Percentiles rank a stretch among this genome's conserved stretches.
These are phyloP conservation scores for Dentipellis sp. DNA, from an alignment of 768 basidiomycete genomes.

Conservation along the genomic window DNA sequence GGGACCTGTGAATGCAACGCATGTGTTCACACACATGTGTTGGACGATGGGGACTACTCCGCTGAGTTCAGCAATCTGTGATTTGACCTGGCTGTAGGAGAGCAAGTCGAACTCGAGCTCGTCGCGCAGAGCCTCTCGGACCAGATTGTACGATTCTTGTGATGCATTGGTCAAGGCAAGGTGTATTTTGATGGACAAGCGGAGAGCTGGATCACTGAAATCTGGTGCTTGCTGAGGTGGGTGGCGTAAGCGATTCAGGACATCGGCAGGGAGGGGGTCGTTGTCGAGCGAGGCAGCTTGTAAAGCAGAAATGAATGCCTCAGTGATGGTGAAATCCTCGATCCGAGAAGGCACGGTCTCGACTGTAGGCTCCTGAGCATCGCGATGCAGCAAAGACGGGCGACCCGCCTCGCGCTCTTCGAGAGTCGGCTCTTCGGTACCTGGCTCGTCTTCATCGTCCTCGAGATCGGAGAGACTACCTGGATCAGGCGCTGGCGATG, in stretches of 20 bases:
- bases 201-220: slow-evolving; percentile 1
- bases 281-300: background rate
- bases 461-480: background rate
- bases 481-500: too few species aligned
- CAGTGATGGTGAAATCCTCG: background rate
- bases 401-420: background rate
- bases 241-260: slow-evolving; percentile 1
- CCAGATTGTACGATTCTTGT: slow-evolving; percentile 2
- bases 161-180: slow-evolving; percentile 6
- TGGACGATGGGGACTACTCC: slow-evolving; percentile 1
- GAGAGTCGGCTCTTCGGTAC: background rate
- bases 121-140: background rate
- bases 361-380: background rate
- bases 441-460: background rate
- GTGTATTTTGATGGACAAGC: background rate
- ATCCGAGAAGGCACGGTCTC: background rate
- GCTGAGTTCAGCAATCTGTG: background rate
- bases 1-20: slow-evolving; percentile 14
- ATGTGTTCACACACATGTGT: slow-evolving; percentile 12
- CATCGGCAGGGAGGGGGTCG: background rate
- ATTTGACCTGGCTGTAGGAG: background rate
- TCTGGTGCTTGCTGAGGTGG: background rate
- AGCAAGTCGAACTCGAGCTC: background rate
- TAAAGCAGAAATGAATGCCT: background rate
- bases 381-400: background rate